A percentile compares a stretch with the other conserved stretches of the same genome.
Conservation (phyloP, 371 early-diverging fungal genomes). For the Mucor indicus region DNA sequence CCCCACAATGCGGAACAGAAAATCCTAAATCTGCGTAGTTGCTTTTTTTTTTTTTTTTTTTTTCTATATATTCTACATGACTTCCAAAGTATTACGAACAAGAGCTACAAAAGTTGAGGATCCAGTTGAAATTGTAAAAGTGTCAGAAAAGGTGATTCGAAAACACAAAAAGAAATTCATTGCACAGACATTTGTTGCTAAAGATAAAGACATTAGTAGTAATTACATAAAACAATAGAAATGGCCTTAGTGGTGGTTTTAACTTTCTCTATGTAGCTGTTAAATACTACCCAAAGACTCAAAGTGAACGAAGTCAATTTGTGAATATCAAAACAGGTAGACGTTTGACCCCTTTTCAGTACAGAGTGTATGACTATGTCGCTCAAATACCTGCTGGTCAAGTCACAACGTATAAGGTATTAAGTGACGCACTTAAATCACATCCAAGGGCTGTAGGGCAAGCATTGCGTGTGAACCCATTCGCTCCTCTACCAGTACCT, state of each 20-base stretch:
- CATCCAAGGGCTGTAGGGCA: slow-evolving; percentile 77
- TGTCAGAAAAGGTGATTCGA: no score
- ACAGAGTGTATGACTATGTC: slow-evolving; percentile 66
- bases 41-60: no score
- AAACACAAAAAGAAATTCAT: neutral
- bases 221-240: neutral
- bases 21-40: no score
- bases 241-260: neutral
- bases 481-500: slow-evolving; percentile 73
- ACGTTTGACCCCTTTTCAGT: slow-evolving; percentile 68
- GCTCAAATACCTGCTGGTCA: slow-evolving; percentile 68
- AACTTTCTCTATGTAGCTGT: slow-evolving; percentile 21
- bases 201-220: slow-evolving; percentile 9
- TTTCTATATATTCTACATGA: no score
- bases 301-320: slow-evolving; percentile 35
- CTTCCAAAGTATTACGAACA: no score
- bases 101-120: no score
- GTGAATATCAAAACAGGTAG: slow-evolving; percentile 52
- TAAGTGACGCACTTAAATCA: slow-evolving; percentile 63
- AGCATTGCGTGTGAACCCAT: slow-evolving; percentile 74
- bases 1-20: no score
- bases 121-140: no score
- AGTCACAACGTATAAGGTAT: slow-evolving; percentile 73
- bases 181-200: slow-evolving; percentile 7
- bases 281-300: slow-evolving; percentile 38